phyloP scores from a whole-genome alignment of 2,329 filamentous ascomycete species.

The Penicillium sp. region DNA sequence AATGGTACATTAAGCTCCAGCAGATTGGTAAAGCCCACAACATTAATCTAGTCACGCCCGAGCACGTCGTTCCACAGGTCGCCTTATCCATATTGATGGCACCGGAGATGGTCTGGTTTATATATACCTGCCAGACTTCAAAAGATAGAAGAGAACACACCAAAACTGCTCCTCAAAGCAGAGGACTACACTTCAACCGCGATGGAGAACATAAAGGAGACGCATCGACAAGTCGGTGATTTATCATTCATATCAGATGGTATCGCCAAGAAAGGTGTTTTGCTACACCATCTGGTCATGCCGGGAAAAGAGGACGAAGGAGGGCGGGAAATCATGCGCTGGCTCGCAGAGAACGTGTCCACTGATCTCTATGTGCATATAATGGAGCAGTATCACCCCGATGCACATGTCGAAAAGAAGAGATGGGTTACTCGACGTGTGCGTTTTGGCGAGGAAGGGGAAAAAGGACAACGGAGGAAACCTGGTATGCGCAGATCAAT shows the following conservation, averaged over 20 bases:
- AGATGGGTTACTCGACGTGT: constrained; percentile 44
- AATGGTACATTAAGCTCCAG: constrained; percentile 84
- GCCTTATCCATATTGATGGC: constrained; percentile 76
- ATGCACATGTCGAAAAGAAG: constrained; percentile 78
- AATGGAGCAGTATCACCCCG: constrained; percentile 86
- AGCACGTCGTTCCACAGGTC: constrained; percentile 85
- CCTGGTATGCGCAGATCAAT: constrained; percentile 78
- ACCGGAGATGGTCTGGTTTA: constrained; percentile 73
- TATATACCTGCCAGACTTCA: constrained; percentile 88
- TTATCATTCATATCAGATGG: constrained; percentile 81
- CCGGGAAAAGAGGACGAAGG: constrained; percentile 77
- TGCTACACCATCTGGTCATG: constrained; percentile 84
- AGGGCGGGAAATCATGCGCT: constrained; percentile 73
- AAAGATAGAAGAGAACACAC: constrained; percentile 73
- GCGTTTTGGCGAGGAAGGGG: constrained; percentile 21
- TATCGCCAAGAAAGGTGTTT: constrained; percentile 75
- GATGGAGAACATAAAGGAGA: constrained; percentile 75
- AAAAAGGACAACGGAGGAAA: constrained; percentile 46
- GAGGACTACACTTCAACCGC: constrained; percentile 75
- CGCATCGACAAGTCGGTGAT: constrained; percentile 82
- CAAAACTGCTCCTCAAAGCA: constrained; percentile 74
- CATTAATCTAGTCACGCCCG: constrained; percentile 85
- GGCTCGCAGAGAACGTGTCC: constrained; percentile 73
- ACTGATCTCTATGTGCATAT: constrained; percentile 79
- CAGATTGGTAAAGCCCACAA: constrained; percentile 82